Percentiles rank a stretch among this genome's conserved stretches.
phyloP scores from a whole-genome alignment of 495 filamentous ascomycete species.

The Daldinia childiae region DNA sequence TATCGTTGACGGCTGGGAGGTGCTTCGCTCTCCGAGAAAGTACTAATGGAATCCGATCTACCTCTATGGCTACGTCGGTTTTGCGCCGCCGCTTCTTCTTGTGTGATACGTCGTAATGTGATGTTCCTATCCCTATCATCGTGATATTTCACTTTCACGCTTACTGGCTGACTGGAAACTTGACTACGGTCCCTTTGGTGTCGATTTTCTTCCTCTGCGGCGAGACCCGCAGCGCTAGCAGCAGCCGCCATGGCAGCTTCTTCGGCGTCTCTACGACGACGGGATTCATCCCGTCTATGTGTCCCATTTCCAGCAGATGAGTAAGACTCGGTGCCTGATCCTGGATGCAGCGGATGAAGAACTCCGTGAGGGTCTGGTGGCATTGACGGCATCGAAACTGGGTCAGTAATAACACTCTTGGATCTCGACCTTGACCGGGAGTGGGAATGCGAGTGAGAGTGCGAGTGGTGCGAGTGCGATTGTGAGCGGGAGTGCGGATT shows the following conservation, averaged over 20 bases:
- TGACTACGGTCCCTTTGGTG: slow-evolving; percentile 49
- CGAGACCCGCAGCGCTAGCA: slow-evolving; percentile 54
- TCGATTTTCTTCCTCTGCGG: slow-evolving; percentile 53
- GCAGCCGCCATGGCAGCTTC: slow-evolving; percentile 59
- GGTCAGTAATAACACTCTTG: slow-evolving; percentile 46
- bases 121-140: slow-evolving; percentile 78
- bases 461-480: slow-evolving; percentile 38
- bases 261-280: slow-evolving; percentile 54
- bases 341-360: slow-evolving; percentile 66
- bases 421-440: slow-evolving; percentile 48
- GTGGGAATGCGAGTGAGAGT: slow-evolving; percentile 27
- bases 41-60: slow-evolving; percentile 59
- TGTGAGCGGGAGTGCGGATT: slow-evolving; percentile 43
- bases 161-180: slow-evolving; percentile 70
- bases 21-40: slow-evolving; percentile 56
- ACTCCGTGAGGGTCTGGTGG: slow-evolving; percentile 65
- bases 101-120: slow-evolving; percentile 80
- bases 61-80: slow-evolving; percentile 45
- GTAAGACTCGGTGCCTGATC: slow-evolving; percentile 68
- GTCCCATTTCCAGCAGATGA: slow-evolving; percentile 59
- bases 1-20: slow-evolving; percentile 53
- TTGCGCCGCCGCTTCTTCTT: slow-evolving; percentile 76
- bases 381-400: slow-evolving; percentile 58
- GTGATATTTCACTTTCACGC: slow-evolving; percentile 82
- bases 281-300: slow-evolving; percentile 55